A percentile compares a stretch with the other conserved stretches of the same genome.
phyloP scores from a whole-genome alignment of 176 grass and related monocot species.

The Tillandsia leiboldiana region DNA sequence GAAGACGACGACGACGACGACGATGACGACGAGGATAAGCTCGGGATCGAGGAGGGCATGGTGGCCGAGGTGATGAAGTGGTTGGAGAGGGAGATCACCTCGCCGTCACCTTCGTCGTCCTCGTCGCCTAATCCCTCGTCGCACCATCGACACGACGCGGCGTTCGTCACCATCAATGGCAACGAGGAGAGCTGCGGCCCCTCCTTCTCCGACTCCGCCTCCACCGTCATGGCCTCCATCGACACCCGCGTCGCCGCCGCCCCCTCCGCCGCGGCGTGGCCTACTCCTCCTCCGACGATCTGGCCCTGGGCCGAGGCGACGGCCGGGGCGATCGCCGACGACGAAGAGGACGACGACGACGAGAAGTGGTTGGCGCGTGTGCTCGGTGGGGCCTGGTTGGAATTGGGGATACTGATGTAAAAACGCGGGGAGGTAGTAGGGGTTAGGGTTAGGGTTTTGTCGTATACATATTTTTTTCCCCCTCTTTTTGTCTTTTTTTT shows the following conservation, averaged over 20 bases:
- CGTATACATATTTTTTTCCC: too few species aligned
- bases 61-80: constrained; percentile 70
- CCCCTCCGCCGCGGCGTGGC: constrained; percentile 17
- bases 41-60: constrained; percentile 36
- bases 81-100: constrained; percentile 66
- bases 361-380: constrained; percentile 46
- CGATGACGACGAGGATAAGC: not conserved
- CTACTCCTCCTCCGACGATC: not conserved
- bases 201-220: constrained; percentile 66
- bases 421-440: not conserved
- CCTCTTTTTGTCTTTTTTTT: not conserved
- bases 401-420: constrained; percentile 11
- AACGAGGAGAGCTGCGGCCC: constrained; percentile 91
- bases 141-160: not conserved
- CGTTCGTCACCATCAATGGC: constrained; percentile 61
- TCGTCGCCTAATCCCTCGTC: not conserved
- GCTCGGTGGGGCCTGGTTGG: constrained; percentile 10
- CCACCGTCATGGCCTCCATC: constrained; percentile 73
- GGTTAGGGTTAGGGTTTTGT: not conserved
- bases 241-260: constrained; percentile 38
- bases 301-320: constrained; percentile 24
- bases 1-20: not conserved
- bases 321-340: not conserved
- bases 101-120: constrained; percentile 5
- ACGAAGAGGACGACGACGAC: not conserved